These are phyloP conservation scores for Pilobolus umbonatus DNA, from an alignment of 192 early-diverging fungal species.

Conservation along the genomic window DNA sequence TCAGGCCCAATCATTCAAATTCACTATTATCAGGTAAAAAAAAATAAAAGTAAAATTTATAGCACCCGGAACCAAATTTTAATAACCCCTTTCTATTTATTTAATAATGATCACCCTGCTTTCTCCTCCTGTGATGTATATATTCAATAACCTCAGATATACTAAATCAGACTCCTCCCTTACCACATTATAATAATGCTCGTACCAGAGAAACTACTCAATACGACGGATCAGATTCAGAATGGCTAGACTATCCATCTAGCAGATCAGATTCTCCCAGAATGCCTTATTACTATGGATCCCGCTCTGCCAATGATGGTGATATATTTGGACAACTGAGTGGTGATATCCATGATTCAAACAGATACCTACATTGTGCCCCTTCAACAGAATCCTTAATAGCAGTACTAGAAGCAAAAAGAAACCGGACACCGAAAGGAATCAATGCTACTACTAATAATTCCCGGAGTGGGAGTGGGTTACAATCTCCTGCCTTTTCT, in stretches of 20 bases:
- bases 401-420: conserved; percentile 63
- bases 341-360: conserved; percentile 22
- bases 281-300: background rate
- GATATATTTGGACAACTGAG: conserved; percentile 8
- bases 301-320: background rate
- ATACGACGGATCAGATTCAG: background rate
- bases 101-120: background rate
- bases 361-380: conserved; percentile 63
- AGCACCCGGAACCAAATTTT: too few relatives aligned
- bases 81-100: background rate
- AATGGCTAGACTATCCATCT: conserved; percentile 4
- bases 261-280: too few relatives aligned
- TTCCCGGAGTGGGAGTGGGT: background rate
- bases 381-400: conserved; percentile 70
- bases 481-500: background rate
- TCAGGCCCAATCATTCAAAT: too few relatives aligned
- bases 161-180: conserved; percentile 1
- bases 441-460: background rate
- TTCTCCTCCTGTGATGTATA: background rate
- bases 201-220: background rate
- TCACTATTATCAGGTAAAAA: background rate
- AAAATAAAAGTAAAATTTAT: background rate
- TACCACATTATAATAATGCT: background rate
- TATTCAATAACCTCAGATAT: background rate
- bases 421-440: background rate